Evolutionary conservation across 1,284 basidiomycete genomes (phyloP).

Genomic region (Inonotus obliquus): DNA sequence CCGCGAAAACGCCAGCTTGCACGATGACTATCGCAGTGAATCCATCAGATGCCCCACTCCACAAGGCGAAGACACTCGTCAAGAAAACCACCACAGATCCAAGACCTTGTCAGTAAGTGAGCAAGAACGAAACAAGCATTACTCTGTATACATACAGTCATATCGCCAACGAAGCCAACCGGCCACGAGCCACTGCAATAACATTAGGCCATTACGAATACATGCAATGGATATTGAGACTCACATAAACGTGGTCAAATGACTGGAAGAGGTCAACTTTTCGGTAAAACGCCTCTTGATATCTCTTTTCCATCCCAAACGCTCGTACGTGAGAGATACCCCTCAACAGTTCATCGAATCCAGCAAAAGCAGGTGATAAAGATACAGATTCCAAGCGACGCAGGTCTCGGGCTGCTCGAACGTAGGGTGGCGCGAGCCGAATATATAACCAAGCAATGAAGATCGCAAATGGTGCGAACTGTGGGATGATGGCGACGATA

Average conservation of each 20-base stretch:
- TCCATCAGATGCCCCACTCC: slow-evolving; percentile 61
- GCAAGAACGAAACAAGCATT: background rate
- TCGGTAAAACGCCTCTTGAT: slow-evolving; percentile 68
- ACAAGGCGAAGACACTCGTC: slow-evolving; percentile 70
- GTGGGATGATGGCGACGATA: slow-evolving; percentile 61
- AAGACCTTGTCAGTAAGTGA: slow-evolving; percentile 41
- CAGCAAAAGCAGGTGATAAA: slow-evolving; percentile 66
- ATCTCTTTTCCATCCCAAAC: slow-evolving; percentile 74
- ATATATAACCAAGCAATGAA: slow-evolving; percentile 71
- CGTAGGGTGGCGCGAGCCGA: slow-evolving; percentile 63
- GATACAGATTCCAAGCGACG: slow-evolving; percentile 67
- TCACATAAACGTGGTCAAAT: slow-evolving; percentile 65
- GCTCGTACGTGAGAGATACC: slow-evolving; percentile 79
- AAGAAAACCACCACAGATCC: slow-evolving; percentile 73
- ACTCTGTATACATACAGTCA: slow-evolving; percentile 45
- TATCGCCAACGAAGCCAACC: slow-evolving; percentile 71
- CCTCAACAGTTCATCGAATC: slow-evolving; percentile 74
- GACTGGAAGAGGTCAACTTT: slow-evolving; percentile 76
- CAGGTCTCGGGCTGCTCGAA: slow-evolving; percentile 66
- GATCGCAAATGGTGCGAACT: slow-evolving; percentile 65
- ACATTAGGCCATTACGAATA: slow-evolving; percentile 2
- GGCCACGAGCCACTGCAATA: slow-evolving; percentile 55
- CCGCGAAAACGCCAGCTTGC: slow-evolving; percentile 65
- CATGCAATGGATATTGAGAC: slow-evolving; percentile 25
- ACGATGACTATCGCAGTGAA: slow-evolving; percentile 79